A percentile compares a stretch with the other conserved stretches of the same genome.
These are phyloP conservation scores for Penicillium maclennaniae DNA, from an alignment of 495 filamentous ascomycete genomes.

Conservation along the genomic window DNA sequence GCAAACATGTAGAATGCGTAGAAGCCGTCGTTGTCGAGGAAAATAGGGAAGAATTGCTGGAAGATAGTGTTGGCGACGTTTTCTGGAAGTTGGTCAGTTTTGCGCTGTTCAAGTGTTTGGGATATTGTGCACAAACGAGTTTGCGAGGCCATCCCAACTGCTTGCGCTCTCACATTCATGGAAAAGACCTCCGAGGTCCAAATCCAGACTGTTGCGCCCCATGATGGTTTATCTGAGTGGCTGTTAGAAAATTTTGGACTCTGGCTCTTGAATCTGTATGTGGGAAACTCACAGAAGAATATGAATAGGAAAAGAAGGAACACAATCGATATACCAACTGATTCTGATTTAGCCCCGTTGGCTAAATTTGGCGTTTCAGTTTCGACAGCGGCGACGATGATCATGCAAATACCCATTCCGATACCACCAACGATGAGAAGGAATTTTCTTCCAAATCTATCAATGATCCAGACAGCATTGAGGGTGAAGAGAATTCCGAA, in stretches of 20 bases:
- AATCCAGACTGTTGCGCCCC: slow-evolving; percentile 65
- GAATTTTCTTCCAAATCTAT: slow-evolving; percentile 64
- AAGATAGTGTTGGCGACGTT: slow-evolving; percentile 63
- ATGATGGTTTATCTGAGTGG: slow-evolving; percentile 55
- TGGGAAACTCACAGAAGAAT: slow-evolving; percentile 53
- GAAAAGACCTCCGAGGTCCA: slow-evolving; percentile 64
- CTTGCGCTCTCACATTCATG: slow-evolving; percentile 65
- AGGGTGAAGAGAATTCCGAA: slow-evolving; percentile 64
- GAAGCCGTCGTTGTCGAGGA: slow-evolving; percentile 55
- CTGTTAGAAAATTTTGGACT: slow-evolving; percentile 12
- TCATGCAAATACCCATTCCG: slow-evolving; percentile 67
- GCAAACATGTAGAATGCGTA: slow-evolving; percentile 52
- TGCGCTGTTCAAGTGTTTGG: no score
- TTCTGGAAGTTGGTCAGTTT: slow-evolving; percentile 15
- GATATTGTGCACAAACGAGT: slow-evolving; percentile 25
- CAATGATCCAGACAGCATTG: slow-evolving; percentile 65
- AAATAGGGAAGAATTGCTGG: slow-evolving; percentile 65
- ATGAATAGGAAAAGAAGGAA: slow-evolving; percentile 62
- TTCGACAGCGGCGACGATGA: slow-evolving; percentile 61
- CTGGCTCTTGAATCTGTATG: background rate
- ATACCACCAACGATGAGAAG: slow-evolving; percentile 65
- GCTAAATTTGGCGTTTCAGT: slow-evolving; percentile 52
- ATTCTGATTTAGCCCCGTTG: slow-evolving; percentile 45
- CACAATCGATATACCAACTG: slow-evolving; percentile 61
- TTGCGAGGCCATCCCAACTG: slow-evolving; percentile 65